These are phyloP conservation scores for Elaeagnus macrophylla DNA, from an alignment of 306 rosid genomes.

Conservation along the genomic window DNA sequence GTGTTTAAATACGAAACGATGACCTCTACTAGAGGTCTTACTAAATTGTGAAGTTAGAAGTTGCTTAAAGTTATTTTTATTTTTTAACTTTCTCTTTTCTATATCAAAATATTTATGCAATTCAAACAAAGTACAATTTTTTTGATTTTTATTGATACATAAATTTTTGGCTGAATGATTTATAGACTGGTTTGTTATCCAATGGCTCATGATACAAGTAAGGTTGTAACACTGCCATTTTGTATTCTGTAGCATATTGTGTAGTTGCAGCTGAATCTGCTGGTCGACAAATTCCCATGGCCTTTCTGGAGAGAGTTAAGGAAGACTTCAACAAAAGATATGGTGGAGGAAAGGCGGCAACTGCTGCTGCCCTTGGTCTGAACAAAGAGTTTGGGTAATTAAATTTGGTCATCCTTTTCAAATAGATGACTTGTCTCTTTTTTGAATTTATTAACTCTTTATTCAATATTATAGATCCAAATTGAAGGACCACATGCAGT, in stretches of 20 bases:
- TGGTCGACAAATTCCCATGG: conserved; percentile 88
- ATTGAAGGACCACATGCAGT: conserved; percentile 91
- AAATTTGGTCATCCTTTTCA: not conserved
- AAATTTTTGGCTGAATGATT: too few relatives aligned
- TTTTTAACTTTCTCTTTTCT: too few relatives aligned
- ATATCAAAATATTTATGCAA: too few relatives aligned
- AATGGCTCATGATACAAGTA: too few relatives aligned
- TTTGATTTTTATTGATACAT: too few relatives aligned
- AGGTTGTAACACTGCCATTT: too few relatives aligned
- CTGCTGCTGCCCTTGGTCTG: conserved; percentile 51
- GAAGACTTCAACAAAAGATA: conserved; percentile 80
- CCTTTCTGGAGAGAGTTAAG: conserved; percentile 69
- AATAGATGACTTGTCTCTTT: not conserved
- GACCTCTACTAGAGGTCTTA: too few relatives aligned
- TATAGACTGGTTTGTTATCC: too few relatives aligned
- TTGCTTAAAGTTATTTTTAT: too few relatives aligned
- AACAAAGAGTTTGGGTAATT: conserved; percentile 85
- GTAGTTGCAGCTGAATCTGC: conserved; percentile 81
- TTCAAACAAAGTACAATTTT: too few relatives aligned
- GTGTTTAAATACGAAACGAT: too few relatives aligned
- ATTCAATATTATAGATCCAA: conserved; percentile 44
- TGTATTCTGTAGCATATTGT: conserved; percentile 62
- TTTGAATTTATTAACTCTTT: conserved; percentile 4
- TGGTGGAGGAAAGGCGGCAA: conserved; percentile 81
- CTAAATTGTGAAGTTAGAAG: too few relatives aligned